A percentile compares a stretch with the other conserved stretches of the same genome.
phyloP scores from a whole-genome alignment of 768 basidiomycete species.

The Panaeolus papilionaceus region DNA sequence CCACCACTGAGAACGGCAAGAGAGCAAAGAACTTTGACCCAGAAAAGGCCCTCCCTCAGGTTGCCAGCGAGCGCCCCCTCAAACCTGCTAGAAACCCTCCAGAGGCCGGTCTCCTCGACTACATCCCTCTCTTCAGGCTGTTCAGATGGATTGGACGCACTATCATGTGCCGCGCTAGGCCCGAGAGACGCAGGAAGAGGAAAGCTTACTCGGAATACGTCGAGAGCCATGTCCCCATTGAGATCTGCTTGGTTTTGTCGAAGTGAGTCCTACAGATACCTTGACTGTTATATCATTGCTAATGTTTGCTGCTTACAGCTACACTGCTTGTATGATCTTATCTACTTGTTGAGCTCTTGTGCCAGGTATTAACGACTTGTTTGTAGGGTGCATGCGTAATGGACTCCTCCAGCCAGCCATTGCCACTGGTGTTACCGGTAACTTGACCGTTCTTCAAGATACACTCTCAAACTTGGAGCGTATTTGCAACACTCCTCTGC shows the following conservation, averaged over 20 bases:
- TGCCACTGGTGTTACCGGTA: slow-evolving; percentile 55
- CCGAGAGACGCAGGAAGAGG: slow-evolving; percentile 25
- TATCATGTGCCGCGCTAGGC: slow-evolving; percentile 23
- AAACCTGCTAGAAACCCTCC: slow-evolving; percentile 69
- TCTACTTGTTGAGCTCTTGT: slow-evolving; percentile 35
- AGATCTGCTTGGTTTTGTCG: slow-evolving; percentile 58
- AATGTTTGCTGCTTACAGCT: slow-evolving; percentile 30
- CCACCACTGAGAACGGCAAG: background rate
- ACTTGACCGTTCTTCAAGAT: slow-evolving; percentile 58
- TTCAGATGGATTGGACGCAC: slow-evolving; percentile 44
- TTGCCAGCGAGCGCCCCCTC: slow-evolving; percentile 37
- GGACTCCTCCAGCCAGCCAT: slow-evolving; percentile 57
- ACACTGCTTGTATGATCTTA: slow-evolving; percentile 30
- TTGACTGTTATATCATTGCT: slow-evolving; percentile 29
- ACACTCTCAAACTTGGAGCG: slow-evolving; percentile 65
- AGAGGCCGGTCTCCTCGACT: slow-evolving; percentile 52
- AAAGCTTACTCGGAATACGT: slow-evolving; percentile 37
- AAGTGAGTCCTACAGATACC: slow-evolving; percentile 36
- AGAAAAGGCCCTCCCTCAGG: slow-evolving; percentile 38
- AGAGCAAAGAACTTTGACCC: slow-evolving; percentile 36
- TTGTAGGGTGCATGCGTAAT: slow-evolving; percentile 39
- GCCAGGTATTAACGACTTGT: slow-evolving; percentile 27
- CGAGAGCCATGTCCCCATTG: slow-evolving; percentile 70
- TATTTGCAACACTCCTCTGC: slow-evolving; percentile 68
- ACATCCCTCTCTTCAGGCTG: slow-evolving; percentile 60